Percentiles rank a stretch among this genome's conserved stretches.
Evolutionary conservation across 2,329 filamentous ascomycete species (phyloP).

Genomic region (Thelonectria olida): DNA sequence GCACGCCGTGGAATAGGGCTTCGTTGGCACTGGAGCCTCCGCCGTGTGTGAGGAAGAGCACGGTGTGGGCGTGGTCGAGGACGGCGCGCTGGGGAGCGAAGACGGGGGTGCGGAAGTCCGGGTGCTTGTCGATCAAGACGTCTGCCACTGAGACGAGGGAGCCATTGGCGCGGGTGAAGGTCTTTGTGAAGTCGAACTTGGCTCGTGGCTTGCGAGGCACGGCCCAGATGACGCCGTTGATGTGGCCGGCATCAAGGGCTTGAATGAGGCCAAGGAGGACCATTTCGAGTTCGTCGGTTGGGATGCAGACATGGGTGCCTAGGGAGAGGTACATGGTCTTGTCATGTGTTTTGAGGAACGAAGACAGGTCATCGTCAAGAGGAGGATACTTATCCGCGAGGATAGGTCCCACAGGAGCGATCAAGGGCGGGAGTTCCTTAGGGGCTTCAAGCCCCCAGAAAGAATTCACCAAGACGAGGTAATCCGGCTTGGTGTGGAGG

Average conservation of each 20-base stretch:
- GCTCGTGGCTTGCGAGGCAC: constrained; percentile 9
- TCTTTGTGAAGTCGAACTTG: constrained; percentile 29
- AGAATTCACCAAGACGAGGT: constrained; percentile 52
- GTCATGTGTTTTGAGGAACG: constrained; percentile 44
- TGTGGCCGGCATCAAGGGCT: constrained; percentile 35
- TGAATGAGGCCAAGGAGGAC: constrained; percentile 45
- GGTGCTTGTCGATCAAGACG: constrained; percentile 42
- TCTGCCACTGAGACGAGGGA: constrained; percentile 13
- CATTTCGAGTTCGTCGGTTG: constrained; percentile 40
- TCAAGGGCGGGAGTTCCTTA: constrained; percentile 51
- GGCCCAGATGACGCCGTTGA: constrained; percentile 54
- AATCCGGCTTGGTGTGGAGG: constrained; percentile 46
- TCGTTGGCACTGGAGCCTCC: constrained; percentile 54
- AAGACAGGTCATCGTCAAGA: constrained; percentile 36
- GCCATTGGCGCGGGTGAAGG: constrained; percentile 23
- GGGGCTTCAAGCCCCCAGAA: constrained; percentile 53
- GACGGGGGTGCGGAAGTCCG: constrained; percentile 42
- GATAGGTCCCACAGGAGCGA: constrained; percentile 51
- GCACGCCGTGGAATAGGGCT: constrained; percentile 49
- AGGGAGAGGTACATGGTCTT: constrained; percentile 52
- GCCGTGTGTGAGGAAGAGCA: constrained; percentile 52
- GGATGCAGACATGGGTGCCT: constrained; percentile 52
- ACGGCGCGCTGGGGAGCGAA: constrained; percentile 54
- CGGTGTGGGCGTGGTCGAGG: constrained; percentile 45
- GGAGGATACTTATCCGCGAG: constrained; percentile 46